Conservation (phyloP, 1,284 basidiomycete genomes). For the Tilletia horrida region DNA sequence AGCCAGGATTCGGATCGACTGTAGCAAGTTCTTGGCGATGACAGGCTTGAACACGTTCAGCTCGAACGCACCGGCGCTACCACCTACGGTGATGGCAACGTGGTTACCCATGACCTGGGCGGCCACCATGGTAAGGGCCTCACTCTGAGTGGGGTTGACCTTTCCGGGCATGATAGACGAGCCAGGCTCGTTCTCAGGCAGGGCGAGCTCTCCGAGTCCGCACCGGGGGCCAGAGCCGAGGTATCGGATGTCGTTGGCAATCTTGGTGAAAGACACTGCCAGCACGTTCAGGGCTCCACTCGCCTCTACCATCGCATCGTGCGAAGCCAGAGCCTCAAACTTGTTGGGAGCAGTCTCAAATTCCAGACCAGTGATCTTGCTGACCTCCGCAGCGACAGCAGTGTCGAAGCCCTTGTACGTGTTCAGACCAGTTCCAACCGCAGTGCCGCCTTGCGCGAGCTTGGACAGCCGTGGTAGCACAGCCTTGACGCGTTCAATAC, state of each 20-base stretch:
- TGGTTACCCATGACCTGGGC: conserved; percentile 99
- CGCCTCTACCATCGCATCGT: conserved; percentile 95
- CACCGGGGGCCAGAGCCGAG: conserved; percentile 96
- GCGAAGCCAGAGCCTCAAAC: conserved; percentile 95
- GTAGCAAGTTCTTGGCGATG: conserved; percentile 93
- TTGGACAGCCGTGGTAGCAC: conserved; percentile 81
- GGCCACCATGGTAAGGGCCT: conserved; percentile 94
- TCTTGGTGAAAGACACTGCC: conserved; percentile 96
- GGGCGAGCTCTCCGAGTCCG: conserved; percentile 86
- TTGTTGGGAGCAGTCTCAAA: conserved; percentile 99
- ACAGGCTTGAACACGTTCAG: conserved; percentile 99
- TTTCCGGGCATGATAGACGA: conserved; percentile 99
- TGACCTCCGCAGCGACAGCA: conserved; percentile 87
- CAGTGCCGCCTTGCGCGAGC: conserved; percentile 96
- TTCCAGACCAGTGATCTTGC: conserved; percentile 80
- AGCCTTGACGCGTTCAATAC: conserved; percentile 78
- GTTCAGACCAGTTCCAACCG: conserved; percentile 93
- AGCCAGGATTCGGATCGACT: conserved; percentile 86
- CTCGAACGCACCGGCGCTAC: conserved; percentile 95
- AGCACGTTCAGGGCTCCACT: conserved; percentile 93
- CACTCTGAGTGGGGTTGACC: conserved; percentile 99
- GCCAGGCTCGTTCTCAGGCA: conserved; percentile 98
- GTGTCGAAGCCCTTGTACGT: conserved; percentile 95
- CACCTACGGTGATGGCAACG: conserved; percentile 85
- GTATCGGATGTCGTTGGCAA: conserved; percentile 98